Evolutionary conservation across 805 yeast species (phyloP), one percentile per base, ranked within the genome.

Genomic region (Saturnispora hagleri): DNA sequence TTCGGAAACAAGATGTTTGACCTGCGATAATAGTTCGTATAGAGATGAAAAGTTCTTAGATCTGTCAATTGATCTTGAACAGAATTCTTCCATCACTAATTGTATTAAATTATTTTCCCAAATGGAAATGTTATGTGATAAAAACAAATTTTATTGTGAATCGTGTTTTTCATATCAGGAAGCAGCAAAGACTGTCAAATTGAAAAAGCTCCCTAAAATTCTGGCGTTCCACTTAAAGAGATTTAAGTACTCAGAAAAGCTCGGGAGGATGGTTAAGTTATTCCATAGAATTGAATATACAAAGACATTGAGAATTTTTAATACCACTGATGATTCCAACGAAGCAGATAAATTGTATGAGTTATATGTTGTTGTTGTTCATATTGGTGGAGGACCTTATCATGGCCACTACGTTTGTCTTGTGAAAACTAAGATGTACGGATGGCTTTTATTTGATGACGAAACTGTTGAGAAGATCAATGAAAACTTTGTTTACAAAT

Each of bases 381-480:
- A 93, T 63, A 82, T 93, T 58, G 99, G 99, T 5, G 95, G 97
- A 4, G 97, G 98, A 0, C 97, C 98, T 1, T 89, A 89, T 71
- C 97, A 90, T 68, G 99, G 99, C 0, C 99, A 93, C 65, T 93
- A 93, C 65, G 91, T 93, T 9, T 77, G 96, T 0, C 71, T 93
- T 5, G 84, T 93, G 54, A 89, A 89, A 62, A 84, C 89, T 5
- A 81, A 78, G 50, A 73, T 77, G 22, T 78, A 80, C 41, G 90
- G 96, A 0, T 93, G 99, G 99, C 69, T 93, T 31, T 69, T 93
- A 52, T 93, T 87, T 69, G 99, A 93, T 65, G 99, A 93, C 65
- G 98, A 93, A 66, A 82, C 93, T 5, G 97, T 91, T 2, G 97
- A 91, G 64, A 71, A 84, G 15, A 89, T 93, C 9, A 89, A 84